Evolutionary conservation across 2,329 filamentous ascomycete species (phyloP).

Genomic region (Xylaria sp.): DNA sequence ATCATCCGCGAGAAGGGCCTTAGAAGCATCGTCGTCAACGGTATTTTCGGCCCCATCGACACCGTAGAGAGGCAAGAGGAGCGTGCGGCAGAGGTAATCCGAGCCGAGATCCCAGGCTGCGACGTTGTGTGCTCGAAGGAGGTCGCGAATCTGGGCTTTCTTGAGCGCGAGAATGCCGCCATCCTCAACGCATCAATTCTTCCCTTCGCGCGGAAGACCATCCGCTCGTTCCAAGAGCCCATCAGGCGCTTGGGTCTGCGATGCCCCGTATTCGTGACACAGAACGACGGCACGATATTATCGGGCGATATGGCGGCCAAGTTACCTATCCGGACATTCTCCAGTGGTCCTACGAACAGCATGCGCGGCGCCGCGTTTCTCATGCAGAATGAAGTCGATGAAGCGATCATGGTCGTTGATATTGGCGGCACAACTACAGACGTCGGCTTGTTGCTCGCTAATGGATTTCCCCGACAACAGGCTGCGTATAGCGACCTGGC

Average conservation of each 20-base stretch:
- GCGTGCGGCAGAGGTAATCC: constrained; percentile 50
- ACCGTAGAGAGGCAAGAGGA: constrained; percentile 55
- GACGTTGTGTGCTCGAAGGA: constrained; percentile 58
- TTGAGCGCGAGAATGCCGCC: constrained; percentile 69
- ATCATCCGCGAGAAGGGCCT: constrained; percentile 51
- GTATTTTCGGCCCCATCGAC: constrained; percentile 61
- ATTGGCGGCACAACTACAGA: constrained; percentile 72
- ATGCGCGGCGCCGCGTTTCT: constrained; percentile 68
- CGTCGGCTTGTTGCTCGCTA: constrained; percentile 64
- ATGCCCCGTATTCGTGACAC: constrained; percentile 65
- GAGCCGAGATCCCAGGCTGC: constrained; percentile 45
- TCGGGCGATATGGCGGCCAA: constrained; percentile 58
- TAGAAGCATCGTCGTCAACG: constrained; percentile 53
- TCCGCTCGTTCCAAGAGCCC: constrained; percentile 59
- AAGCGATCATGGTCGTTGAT: constrained; percentile 65
- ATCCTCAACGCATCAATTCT: constrained; percentile 69
- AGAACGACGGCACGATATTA: constrained; percentile 68
- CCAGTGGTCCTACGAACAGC: constrained; percentile 67
- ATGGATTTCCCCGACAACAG: constrained; percentile 67
- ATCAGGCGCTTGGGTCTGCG: constrained; percentile 54
- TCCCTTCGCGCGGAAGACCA: constrained; percentile 61
- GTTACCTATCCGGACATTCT: constrained; percentile 66
- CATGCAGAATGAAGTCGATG: constrained; percentile 42
- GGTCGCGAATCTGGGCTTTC: constrained; percentile 59
- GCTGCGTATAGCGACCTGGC: constrained; percentile 66